These are phyloP conservation scores for Diaporthe sp. DNA, from an alignment of 2,329 filamentous ascomycete species.

Conservation along the genomic window DNA sequence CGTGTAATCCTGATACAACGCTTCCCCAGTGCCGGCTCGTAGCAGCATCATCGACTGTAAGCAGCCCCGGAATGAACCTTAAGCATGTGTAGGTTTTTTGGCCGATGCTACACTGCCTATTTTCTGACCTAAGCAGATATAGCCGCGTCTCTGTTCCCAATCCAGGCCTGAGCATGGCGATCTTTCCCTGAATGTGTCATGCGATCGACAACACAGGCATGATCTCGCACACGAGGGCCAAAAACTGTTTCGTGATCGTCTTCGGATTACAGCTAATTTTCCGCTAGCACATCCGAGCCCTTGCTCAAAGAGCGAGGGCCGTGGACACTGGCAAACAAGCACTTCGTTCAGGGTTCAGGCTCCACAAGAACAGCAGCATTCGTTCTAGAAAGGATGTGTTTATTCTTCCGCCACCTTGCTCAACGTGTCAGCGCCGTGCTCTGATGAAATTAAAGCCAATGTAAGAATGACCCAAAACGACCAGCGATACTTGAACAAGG, in stretches of 20 bases:
- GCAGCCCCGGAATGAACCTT: neutral
- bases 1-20: neutral
- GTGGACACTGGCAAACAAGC: neutral
- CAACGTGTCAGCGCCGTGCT: too few species aligned
- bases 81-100: neutral
- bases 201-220: neutral
- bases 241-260: neutral
- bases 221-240: neutral
- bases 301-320: neutral
- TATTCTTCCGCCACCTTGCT: neutral
- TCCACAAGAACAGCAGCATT: too few species aligned
- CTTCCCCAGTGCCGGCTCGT: neutral
- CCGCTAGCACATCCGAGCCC: neutral
- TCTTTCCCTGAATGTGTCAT: neutral
- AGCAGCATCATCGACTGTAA: neutral
- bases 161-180: neutral
- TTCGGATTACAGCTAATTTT: neutral
- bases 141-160: neutral
- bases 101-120: neutral
- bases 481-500: too few species aligned
- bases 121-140: conserved; percentile 3
- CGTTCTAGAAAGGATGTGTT: neutral
- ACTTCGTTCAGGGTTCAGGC: too few species aligned
- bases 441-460: too few species aligned
- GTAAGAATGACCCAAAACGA: too few species aligned